Conservation (phyloP, 306 rosid species). For the Astragalus membranaceus region DNA sequence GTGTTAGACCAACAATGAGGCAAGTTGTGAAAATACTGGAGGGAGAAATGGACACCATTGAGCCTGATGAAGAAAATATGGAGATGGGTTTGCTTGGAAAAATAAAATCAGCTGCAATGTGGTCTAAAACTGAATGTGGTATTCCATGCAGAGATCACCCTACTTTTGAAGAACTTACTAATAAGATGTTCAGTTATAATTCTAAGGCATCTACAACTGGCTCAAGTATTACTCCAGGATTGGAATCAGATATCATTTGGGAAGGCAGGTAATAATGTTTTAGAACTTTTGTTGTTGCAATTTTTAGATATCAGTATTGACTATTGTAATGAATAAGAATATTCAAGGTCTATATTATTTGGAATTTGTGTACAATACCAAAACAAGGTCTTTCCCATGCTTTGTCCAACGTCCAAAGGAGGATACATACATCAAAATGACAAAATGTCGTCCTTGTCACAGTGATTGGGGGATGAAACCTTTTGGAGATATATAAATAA, state of each 20-base stretch:
- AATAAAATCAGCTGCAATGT: conserved; percentile 26
- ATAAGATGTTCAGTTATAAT: conserved; percentile 1
- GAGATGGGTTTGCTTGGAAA: conserved; percentile 26
- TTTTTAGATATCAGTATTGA: neutral
- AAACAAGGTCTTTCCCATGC: neutral
- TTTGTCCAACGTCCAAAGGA: neutral
- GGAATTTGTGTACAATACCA: neutral
- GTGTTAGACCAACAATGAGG: conserved; percentile 48
- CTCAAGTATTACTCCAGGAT: neutral
- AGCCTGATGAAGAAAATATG: conserved; percentile 12
- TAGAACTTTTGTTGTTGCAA: neutral
- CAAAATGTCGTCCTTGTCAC: neutral
- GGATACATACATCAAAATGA: too few species aligned
- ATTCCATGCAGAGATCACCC: conserved; percentile 18
- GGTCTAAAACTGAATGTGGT: neutral
- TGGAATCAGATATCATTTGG: neutral
- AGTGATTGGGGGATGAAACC: neutral
- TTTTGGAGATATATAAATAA: too few species aligned
- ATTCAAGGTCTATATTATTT: neutral
- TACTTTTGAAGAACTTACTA: conserved; percentile 30
- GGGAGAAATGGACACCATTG: conserved; percentile 19
- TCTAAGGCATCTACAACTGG: neutral
- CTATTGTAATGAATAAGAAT: neutral
- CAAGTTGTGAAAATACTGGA: conserved; percentile 47
- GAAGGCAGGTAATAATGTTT: neutral